Base-by-base conservation (phyloP, 1,284 basidiomycete genomes). In the Marasmius sp. region DNA sequence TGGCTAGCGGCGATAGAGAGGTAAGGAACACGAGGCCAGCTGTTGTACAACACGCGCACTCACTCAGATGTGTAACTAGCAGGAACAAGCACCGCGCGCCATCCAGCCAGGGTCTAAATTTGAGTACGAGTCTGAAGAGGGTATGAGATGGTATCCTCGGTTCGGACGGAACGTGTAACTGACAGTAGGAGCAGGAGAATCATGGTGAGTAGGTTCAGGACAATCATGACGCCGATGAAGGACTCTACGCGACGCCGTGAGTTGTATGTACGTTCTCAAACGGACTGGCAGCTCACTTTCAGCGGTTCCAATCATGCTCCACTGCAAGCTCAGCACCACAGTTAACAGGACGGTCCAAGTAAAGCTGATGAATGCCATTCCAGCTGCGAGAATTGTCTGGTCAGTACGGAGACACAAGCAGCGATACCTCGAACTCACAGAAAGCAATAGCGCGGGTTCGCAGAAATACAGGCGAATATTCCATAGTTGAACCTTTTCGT, bases 101-200 rank as follows among this genome's bases (percentile, higher is more conserved):
- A 38, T 54, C 52, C 5, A 54, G 36, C 52, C 52, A 54, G 5
- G 52, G 52, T 54, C 52, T 54, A 34, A 54, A 54, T 36, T n/a
- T 33, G 9, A 54, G 34, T 14, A 37, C 52, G 34, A 54, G 52
- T 16, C 52, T 54, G 36, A 11, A 14, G 11, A 37, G 10, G 50
- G 10, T 22, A 6, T 27, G 27, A 11, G 50, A 22, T 6, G 9
- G 8, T n/a, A 11, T 27, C 7, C 7, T 16, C 7, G 50, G 16
- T 27, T n/a, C 16, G 20, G 11, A 14, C 33, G 9, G 43, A n/a
- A 54, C 14, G 20, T n/a, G 14, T 38, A 12, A 54, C 36, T 54
- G 34, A 54, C 52, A 54, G 20, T 37, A 54, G 36, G 33, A 54
- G 52, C 34, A 54, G 12, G 9, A 54, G 14, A 38, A 54, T 37